Evolutionary conservation across 352 stramenopile genomes (phyloP).

Genomic region (Phytophthora sojae): DNA sequence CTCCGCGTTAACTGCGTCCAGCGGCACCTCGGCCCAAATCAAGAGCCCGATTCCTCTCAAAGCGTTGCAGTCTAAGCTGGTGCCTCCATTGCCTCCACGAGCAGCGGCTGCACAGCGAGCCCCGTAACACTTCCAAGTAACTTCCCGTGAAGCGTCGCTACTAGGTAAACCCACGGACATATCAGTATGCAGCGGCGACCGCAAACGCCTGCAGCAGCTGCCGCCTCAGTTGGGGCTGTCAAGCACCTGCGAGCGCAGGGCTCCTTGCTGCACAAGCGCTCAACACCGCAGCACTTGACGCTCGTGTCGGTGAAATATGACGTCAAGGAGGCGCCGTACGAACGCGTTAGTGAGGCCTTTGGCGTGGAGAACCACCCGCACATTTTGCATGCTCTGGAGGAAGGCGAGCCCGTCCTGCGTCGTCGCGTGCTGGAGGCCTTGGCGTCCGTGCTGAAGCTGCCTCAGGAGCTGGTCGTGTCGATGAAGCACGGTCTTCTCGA

Average conservation of each 20-base stretch:
- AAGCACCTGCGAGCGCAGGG: conserved; percentile 66
- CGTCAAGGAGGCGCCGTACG: conserved; percentile 59
- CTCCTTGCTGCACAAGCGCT: conserved; percentile 72
- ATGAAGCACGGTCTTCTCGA: conserved; percentile 66
- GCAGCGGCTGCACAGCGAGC: conserved; percentile 5
- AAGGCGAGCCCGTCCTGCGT: conserved; percentile 60
- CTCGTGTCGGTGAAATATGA: conserved; percentile 62
- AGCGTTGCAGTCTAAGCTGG: conserved; percentile 14
- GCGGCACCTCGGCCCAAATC: not conserved
- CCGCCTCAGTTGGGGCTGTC: conserved; percentile 25
- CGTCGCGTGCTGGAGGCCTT: conserved; percentile 61
- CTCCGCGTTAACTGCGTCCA: not conserved
- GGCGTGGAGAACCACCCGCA: conserved; percentile 77
- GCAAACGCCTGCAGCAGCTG: not conserved
- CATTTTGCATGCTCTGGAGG: conserved; percentile 62
- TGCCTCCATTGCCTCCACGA: conserved; percentile 22
- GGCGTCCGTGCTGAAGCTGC: conserved; percentile 60
- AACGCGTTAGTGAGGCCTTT: conserved; percentile 74
- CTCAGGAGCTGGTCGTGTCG: conserved; percentile 69
- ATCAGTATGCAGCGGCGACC: conserved; percentile 26
- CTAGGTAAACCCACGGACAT: not conserved
- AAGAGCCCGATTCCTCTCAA: conserved; percentile 21
- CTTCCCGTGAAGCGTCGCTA: conserved; percentile 28
- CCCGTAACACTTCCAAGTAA: conserved; percentile 10
- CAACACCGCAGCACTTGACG: conserved; percentile 64